Conservation (phyloP, 2,329 filamentous ascomycete genomes). For the Teratosphaeria viscida region DNA sequence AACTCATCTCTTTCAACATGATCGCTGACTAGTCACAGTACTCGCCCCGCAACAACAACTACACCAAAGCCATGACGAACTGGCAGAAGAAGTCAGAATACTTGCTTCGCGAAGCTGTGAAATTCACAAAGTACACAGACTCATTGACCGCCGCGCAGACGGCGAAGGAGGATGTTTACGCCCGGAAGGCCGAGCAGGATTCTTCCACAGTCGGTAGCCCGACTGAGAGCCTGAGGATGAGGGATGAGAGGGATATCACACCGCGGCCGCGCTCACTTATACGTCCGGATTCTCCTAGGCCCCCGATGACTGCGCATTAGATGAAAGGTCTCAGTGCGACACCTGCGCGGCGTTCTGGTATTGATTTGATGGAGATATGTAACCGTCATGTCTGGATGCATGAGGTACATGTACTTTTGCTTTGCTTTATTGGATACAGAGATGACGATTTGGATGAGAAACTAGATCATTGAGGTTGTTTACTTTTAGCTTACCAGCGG, state of each 20-base stretch:
- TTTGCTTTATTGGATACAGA: neutral
- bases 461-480: neutral
- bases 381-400: neutral
- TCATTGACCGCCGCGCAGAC: slow-evolving; percentile 60
- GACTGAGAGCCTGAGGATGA: neutral
- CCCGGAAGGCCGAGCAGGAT: slow-evolving; percentile 8
- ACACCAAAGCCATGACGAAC: slow-evolving; percentile 77
- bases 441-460: neutral
- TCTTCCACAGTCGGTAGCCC: neutral
- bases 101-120: slow-evolving; percentile 84
- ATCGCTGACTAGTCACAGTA: slow-evolving; percentile 42
- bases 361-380: neutral
- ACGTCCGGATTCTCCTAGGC: neutral
- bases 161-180: slow-evolving; percentile 56
- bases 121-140: slow-evolving; percentile 93
- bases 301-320: neutral
- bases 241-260: neutral
- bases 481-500: neutral
- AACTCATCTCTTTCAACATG: neutral
- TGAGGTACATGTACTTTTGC: neutral
- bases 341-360: neutral
- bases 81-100: slow-evolving; percentile 96
- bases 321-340: neutral
- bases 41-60: slow-evolving; percentile 71
- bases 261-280: neutral